Percentiles rank a stretch among this genome's conserved stretches.
phyloP scores from a whole-genome alignment of 140 eudicot genomes.

The Cichorium intybus region DNA sequence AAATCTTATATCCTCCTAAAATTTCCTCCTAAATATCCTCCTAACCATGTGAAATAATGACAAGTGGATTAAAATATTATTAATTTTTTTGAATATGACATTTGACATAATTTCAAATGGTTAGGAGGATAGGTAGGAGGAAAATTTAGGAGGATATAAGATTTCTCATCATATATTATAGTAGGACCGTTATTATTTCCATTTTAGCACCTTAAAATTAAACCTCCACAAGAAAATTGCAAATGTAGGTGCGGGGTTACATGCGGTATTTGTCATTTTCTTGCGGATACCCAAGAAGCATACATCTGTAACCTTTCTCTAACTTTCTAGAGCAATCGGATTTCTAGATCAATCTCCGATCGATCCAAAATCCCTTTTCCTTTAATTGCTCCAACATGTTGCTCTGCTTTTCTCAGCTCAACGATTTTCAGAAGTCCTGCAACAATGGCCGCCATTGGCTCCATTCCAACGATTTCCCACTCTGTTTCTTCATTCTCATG shows the following conservation, averaged over 20 bases:
- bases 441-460: constrained; percentile 39
- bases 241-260: constrained; percentile 3
- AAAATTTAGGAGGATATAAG: too few relatives aligned
- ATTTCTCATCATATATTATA: too few relatives aligned
- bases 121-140: too few relatives aligned
- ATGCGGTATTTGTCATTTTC: constrained; percentile 26
- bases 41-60: too few relatives aligned
- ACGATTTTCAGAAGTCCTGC: neutral
- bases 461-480: constrained; percentile 35
- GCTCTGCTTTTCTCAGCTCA: neutral
- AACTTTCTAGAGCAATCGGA: constrained; percentile 4
- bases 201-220: too few relatives aligned
- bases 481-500: constrained; percentile 29
- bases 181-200: too few relatives aligned
- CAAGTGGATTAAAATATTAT: too few relatives aligned
- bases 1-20: too few relatives aligned
- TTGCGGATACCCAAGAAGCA: neutral
- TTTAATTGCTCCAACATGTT: constrained; percentile 14
- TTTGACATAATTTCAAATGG: too few relatives aligned
- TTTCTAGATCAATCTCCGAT: constrained; percentile 33
- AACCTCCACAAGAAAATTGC: too few relatives aligned
- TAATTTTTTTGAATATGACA: too few relatives aligned
- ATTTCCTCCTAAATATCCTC: too few relatives aligned
- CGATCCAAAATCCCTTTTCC: neutral
- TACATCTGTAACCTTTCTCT: constrained; percentile 30